Percentiles rank a stretch among this genome's conserved stretches.
Conservation (phyloP, 352 stramenopile genomes). For the Phytophthora europaea region DNA sequence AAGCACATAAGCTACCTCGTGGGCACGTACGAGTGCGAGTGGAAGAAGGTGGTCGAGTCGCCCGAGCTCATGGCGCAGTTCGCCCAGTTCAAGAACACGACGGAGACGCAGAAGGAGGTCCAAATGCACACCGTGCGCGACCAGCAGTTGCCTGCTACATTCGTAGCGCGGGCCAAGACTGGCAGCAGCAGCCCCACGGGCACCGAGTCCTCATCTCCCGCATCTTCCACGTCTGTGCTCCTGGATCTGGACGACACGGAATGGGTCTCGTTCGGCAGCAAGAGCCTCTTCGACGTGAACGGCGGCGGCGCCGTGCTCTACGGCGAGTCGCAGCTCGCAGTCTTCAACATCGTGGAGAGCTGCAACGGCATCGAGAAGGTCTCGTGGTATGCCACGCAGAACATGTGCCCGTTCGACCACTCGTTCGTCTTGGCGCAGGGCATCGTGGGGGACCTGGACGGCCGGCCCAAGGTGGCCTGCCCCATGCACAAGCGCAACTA, state of each 20-base stretch:
- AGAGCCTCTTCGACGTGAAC: slow-evolving; percentile 82
- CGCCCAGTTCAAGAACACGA: slow-evolving; percentile 93
- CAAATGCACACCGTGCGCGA: slow-evolving; percentile 83
- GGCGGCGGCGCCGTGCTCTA: slow-evolving; percentile 90
- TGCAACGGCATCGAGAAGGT: slow-evolving; percentile 70
- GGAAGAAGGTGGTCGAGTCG: slow-evolving; percentile 92
- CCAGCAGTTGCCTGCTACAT: slow-evolving; percentile 77
- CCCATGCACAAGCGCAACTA: slow-evolving; percentile 95
- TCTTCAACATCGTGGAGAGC: slow-evolving; percentile 89
- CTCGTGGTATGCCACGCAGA: slow-evolving; percentile 94
- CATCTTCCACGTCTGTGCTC: slow-evolving; percentile 36
- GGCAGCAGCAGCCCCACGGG: slow-evolving; percentile 66
- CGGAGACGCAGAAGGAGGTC: slow-evolving; percentile 67
- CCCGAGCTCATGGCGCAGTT: slow-evolving; percentile 85
- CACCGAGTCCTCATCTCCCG: slow-evolving; percentile 49
- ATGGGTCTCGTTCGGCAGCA: slow-evolving; percentile 86
- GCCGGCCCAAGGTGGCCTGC: slow-evolving; percentile 90
- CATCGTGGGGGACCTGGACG: slow-evolving; percentile 87
- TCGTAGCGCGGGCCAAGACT: slow-evolving; percentile 52
- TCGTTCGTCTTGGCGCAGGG: slow-evolving; percentile 94
- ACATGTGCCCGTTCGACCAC: slow-evolving; percentile 95
- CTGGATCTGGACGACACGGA: slow-evolving; percentile 37
- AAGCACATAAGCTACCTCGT: slow-evolving; percentile 92
- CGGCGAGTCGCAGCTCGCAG: slow-evolving; percentile 90
- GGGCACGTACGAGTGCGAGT: slow-evolving; percentile 96